Evolutionary conservation across 2,329 filamentous ascomycete species (phyloP).

Genomic region (Cytospora leucostoma): DNA sequence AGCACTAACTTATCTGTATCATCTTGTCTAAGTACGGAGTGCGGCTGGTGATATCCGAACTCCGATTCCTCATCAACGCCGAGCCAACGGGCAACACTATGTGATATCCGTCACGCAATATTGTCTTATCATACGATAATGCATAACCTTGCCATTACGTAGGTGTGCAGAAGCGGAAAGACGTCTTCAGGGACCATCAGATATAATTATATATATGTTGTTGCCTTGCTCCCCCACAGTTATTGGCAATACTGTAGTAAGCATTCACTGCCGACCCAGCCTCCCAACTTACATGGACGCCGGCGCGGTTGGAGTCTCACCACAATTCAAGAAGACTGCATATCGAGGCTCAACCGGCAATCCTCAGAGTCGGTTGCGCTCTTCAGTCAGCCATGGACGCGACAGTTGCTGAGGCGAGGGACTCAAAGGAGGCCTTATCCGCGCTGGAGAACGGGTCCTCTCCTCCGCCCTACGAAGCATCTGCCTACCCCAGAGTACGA

Average conservation of each 20-base stretch:
- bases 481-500: slow-evolving; percentile 21
- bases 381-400: background rate
- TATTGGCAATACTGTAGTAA: too few species aligned
- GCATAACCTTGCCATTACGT: too few species aligned
- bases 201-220: too few species aligned
- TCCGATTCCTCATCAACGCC: too few species aligned
- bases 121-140: too few species aligned
- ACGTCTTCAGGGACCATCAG: too few species aligned
- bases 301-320: background rate
- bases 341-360: background rate
- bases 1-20: background rate
- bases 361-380: background rate
- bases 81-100: too few species aligned
- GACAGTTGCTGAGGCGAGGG: background rate
- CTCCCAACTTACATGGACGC: too few species aligned
- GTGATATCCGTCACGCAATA: too few species aligned
- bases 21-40: background rate
- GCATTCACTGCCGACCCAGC: too few species aligned
- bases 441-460: slow-evolving; percentile 13
- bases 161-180: too few species aligned
- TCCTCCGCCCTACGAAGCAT: slow-evolving; percentile 22
- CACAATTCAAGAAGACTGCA: background rate
- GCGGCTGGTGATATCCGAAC: background rate
- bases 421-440: slow-evolving; percentile 1
- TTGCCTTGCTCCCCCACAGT: too few species aligned